Conservation (phyloP, 1,139 yeast species). For the Hansenula anomala region DNA sequence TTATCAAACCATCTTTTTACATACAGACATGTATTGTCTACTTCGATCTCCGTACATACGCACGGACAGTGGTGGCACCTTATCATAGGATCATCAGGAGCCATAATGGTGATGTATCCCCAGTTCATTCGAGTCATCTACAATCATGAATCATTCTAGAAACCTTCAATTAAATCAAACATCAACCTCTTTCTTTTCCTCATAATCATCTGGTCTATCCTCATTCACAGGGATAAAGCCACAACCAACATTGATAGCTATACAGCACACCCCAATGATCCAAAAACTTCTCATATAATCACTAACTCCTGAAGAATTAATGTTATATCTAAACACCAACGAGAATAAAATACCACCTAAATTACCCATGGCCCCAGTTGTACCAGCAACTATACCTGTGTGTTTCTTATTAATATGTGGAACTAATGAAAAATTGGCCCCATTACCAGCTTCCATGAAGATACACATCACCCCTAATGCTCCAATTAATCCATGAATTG, state of each 20-base stretch:
- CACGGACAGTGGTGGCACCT: too few species aligned
- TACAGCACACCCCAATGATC: constrained; percentile 26
- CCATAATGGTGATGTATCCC: too few species aligned
- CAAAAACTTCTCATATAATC: constrained; percentile 24
- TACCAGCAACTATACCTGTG: constrained; percentile 30
- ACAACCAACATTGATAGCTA: constrained; percentile 19
- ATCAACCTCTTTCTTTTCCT: too few species aligned
- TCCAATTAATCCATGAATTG: constrained; percentile 25
- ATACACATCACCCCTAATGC: constrained; percentile 25
- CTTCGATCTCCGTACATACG: too few species aligned
- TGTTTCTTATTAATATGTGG: constrained; percentile 28
- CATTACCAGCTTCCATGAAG: constrained; percentile 32
- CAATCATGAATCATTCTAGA: too few species aligned
- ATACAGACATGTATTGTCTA: too few species aligned
- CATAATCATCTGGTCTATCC: constrained; percentile 8
- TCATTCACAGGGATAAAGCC: constrained; percentile 22
- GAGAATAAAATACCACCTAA: constrained; percentile 29
- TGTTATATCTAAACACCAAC: constrained; percentile 27
- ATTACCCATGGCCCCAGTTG: constrained; percentile 30
- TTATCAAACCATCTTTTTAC: too few species aligned
- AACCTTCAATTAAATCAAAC: too few species aligned
- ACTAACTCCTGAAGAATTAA: constrained; percentile 16
- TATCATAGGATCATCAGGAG: too few species aligned
- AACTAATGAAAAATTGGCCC: constrained; percentile 30
- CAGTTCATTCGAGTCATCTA: too few species aligned